phyloP scores from a whole-genome alignment of 2,329 filamentous ascomycete species.

The Aspergillus novoparasiticus region DNA sequence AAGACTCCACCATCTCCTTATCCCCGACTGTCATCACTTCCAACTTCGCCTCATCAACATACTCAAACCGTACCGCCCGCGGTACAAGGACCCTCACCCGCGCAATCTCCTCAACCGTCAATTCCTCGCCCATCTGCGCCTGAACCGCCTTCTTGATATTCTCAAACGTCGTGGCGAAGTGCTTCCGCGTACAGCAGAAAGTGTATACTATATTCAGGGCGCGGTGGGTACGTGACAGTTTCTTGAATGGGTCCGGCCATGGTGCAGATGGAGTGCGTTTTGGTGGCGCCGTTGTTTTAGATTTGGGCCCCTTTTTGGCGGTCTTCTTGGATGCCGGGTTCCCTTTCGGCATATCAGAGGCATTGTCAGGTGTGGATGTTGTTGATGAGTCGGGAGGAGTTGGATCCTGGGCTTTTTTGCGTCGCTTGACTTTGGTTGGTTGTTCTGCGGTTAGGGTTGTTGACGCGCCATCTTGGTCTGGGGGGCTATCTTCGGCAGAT shows the following conservation, averaged over 20 bases:
- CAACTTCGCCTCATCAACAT: conserved; percentile 81
- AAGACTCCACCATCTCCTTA: conserved; percentile 60
- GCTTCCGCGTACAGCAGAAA: conserved; percentile 90
- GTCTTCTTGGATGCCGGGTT: conserved; percentile 8
- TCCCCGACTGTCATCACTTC: conserved; percentile 71
- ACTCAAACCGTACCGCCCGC: conserved; percentile 76
- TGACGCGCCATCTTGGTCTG: neutral
- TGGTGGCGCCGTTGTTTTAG: conserved; percentile 4
- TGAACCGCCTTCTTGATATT: conserved; percentile 85
- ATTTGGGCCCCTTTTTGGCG: conserved; percentile 9
- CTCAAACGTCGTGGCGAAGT: conserved; percentile 87
- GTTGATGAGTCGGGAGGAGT: neutral
- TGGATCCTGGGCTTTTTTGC: neutral
- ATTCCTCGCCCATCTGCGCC: conserved; percentile 66
- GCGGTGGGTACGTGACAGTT: conserved; percentile 73
- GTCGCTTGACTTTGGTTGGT: neutral
- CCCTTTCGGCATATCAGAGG: neutral
- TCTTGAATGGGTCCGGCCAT: conserved; percentile 77
- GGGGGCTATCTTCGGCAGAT: neutral
- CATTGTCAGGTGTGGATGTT: neutral
- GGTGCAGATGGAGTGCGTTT: conserved; percentile 46
- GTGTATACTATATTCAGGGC: conserved; percentile 93
- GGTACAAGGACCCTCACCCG: conserved; percentile 78
- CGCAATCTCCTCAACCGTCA: conserved; percentile 78
- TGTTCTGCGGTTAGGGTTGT: neutral